Conservation (phyloP, 441 rosid species). For the Croton laevigatus region DNA sequence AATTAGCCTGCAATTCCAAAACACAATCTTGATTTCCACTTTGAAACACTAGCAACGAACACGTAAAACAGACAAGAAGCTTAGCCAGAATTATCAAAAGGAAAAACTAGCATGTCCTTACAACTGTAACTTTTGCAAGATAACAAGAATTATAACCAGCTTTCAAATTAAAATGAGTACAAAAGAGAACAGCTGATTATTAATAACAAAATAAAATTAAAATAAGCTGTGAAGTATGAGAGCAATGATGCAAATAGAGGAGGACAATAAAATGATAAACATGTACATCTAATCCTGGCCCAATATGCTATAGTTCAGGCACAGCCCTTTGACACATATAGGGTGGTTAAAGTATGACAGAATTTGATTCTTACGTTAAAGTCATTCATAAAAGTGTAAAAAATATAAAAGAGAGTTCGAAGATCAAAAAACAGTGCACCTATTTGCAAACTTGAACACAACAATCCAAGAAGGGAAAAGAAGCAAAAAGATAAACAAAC, state of each 20-base stretch:
- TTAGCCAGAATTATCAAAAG: background rate
- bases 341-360: background rate
- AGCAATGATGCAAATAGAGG: no score
- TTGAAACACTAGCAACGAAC: background rate
- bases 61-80: no score
- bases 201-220: background rate
- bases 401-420: background rate
- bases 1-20: slow-evolving; percentile 69
- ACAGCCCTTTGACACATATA: background rate
- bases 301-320: background rate
- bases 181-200: background rate
- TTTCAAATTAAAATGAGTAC: background rate
- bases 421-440: background rate
- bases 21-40: slow-evolving; percentile 14
- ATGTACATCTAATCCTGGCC: no score
- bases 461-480: background rate
- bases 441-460: background rate
- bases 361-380: background rate
- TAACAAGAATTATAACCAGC: background rate
- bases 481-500: background rate
- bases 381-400: no score
- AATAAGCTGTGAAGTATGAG: background rate
- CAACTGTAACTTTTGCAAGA: slow-evolving; percentile 4
- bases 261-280: no score
- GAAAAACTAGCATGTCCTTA: background rate